A percentile compares a stretch with the other conserved stretches of the same genome.
Conservation (phyloP, 306 rosid genomes). For the Prosopis cineraria region DNA sequence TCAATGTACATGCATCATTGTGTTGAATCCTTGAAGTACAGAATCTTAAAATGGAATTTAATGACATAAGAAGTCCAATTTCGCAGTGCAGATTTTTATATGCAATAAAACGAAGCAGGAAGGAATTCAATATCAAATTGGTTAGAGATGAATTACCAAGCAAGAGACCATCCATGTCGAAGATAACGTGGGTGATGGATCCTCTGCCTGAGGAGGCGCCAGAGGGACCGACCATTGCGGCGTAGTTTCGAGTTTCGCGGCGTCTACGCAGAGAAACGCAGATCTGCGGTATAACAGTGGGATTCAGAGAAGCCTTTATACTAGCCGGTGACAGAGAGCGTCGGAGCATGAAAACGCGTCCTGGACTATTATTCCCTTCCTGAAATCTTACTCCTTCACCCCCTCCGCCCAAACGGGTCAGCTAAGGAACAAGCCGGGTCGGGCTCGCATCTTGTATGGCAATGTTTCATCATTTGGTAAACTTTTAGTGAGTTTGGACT, state of each 20-base stretch:
- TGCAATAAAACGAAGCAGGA: background rate
- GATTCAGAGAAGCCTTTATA: background rate
- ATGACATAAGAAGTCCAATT: background rate
- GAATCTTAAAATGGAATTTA: background rate
- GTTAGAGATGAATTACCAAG: slow-evolving; percentile 53
- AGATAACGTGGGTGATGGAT: slow-evolving; percentile 27
- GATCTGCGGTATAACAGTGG: background rate
- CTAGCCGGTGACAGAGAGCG: background rate
- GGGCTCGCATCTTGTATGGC: no score
- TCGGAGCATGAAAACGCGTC: background rate
- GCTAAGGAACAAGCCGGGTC: no score
- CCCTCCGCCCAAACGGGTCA: no score
- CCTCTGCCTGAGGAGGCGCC: slow-evolving; percentile 32
- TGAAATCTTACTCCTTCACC: no score
- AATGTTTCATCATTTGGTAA: no score
- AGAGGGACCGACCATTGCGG: slow-evolving; percentile 57
- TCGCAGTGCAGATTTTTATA: background rate
- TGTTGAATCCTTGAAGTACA: background rate
- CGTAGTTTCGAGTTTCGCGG: background rate
- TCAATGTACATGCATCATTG: background rate
- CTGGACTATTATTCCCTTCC: background rate
- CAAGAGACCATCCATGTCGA: slow-evolving; percentile 97
- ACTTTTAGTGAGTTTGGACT: no score
- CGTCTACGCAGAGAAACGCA: background rate
- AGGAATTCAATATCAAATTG: background rate